Conservation (phyloP, 225 moss, liverwort and hornwort species). For the Physcomitrium patens region DNA sequence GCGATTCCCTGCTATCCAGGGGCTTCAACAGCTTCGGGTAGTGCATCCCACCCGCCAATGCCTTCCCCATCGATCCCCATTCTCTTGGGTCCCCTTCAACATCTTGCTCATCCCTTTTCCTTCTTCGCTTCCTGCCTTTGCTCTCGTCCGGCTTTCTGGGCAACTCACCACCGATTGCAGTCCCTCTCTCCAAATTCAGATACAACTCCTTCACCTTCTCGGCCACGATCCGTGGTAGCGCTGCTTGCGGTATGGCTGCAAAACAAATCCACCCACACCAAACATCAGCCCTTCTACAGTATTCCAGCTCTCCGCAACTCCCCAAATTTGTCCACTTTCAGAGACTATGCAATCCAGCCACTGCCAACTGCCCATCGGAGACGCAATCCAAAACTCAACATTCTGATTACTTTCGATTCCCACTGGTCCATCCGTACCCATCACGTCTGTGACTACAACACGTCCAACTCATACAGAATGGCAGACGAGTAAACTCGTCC, state of each 20-base stretch:
- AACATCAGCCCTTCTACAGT: background rate
- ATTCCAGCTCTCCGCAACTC: background rate
- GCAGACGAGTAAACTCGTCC: background rate
- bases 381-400: no score
- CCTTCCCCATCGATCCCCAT: constrained; percentile 65
- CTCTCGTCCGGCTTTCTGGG: constrained; percentile 53
- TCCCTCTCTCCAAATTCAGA: constrained; percentile 55
- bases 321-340: background rate
- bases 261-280: constrained; percentile 4
- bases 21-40: constrained; percentile 57
- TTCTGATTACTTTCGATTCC: no score
- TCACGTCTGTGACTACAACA: no score
- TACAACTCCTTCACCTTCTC: constrained; percentile 66
- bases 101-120: constrained; percentile 59
- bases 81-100: constrained; percentile 51
- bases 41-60: constrained; percentile 59
- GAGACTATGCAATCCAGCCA: background rate
- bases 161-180: constrained; percentile 49
- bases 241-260: constrained; percentile 57
- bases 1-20: constrained; percentile 57
- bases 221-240: constrained; percentile 51
- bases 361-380: background rate
- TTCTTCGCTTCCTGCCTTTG: constrained; percentile 67
- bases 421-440: no score
- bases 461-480: no score